phyloP scores from a whole-genome alignment of 129 eudicot species.

The Tanacetum coccineum region DNA sequence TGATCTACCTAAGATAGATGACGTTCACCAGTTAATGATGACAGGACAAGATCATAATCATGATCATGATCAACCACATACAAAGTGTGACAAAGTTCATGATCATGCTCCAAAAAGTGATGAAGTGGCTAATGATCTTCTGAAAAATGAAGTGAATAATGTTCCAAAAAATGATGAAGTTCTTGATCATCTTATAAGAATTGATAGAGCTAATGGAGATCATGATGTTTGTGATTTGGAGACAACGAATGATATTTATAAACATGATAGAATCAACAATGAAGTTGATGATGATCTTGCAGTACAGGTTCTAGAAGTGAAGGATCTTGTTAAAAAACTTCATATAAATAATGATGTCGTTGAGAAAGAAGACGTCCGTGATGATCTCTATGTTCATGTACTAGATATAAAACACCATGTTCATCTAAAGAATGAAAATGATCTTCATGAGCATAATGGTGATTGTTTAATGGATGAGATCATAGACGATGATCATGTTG shows the following conservation, averaged over 20 bases:
- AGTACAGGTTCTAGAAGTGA: neutral
- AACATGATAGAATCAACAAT: neutral
- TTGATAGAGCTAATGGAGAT: neutral
- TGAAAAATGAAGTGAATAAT: neutral
- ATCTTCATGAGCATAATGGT: neutral
- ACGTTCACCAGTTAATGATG: no score
- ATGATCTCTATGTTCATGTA: neutral
- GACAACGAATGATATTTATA: neutral
- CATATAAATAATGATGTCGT: neutral
- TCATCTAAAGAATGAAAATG: constrained; percentile 2
- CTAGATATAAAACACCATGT: constrained; percentile 1
- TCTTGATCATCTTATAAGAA: neutral
- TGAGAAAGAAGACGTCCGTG: neutral
- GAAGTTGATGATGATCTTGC: neutral
- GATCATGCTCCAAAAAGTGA: neutral
- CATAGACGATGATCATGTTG: neutral
- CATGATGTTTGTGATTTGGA: neutral
- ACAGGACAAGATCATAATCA: no score
- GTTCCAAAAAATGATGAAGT: neutral
- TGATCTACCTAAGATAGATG: no score
- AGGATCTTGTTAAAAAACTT: constrained; percentile 8
- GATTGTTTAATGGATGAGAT: neutral
- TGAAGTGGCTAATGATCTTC: neutral
- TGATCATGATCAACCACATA: no score
- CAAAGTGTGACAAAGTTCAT: neutral